phyloP scores from a whole-genome alignment of 352 stramenopile genomes.

The Globisporangium irregulare region DNA sequence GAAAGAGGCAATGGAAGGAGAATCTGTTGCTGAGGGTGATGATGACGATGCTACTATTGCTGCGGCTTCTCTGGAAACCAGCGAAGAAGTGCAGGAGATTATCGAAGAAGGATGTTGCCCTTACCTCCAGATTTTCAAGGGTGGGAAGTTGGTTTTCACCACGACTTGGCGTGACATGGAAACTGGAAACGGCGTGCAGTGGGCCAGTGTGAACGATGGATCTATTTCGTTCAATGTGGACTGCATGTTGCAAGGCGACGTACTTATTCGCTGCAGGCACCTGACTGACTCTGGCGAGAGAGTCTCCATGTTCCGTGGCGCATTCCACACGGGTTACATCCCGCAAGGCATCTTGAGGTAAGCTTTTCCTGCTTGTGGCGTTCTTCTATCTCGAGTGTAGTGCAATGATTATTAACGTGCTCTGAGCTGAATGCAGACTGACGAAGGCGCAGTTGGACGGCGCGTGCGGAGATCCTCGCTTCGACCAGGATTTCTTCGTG shows the following conservation, averaged over 20 bases:
- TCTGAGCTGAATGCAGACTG: slow-evolving; percentile 47
- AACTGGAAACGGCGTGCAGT: slow-evolving; percentile 88
- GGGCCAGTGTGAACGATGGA: slow-evolving; percentile 85
- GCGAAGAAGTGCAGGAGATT: slow-evolving; percentile 53
- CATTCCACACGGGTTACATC: slow-evolving; percentile 98
- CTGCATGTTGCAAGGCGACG: slow-evolving; percentile 96
- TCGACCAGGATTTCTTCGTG: slow-evolving; percentile 95
- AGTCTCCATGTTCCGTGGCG: slow-evolving; percentile 96
- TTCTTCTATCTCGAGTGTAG: not conserved
- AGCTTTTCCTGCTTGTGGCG: not conserved
- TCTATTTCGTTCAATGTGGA: slow-evolving; percentile 94
- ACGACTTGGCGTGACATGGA: slow-evolving; percentile 88
- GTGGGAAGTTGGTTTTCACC: slow-evolving; percentile 94
- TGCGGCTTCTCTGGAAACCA: slow-evolving; percentile 12
- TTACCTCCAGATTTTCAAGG: slow-evolving; percentile 98
- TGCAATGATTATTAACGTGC: not conserved
- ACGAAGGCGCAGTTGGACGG: slow-evolving; percentile 96
- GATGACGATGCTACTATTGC: slow-evolving; percentile 15
- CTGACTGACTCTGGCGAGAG: slow-evolving; percentile 86
- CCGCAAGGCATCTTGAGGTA: slow-evolving; percentile 92
- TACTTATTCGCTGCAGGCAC: slow-evolving; percentile 95
- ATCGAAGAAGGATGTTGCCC: slow-evolving; percentile 92
- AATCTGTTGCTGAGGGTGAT: slow-evolving; percentile 20
- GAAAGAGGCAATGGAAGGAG: slow-evolving; percentile 28
- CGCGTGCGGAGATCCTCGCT: slow-evolving; percentile 91